A percentile compares a stretch with the other conserved stretches of the same genome.
phyloP scores from a whole-genome alignment of 2,329 filamentous ascomycete genomes.

The Pseudopyricularia javanii region DNA sequence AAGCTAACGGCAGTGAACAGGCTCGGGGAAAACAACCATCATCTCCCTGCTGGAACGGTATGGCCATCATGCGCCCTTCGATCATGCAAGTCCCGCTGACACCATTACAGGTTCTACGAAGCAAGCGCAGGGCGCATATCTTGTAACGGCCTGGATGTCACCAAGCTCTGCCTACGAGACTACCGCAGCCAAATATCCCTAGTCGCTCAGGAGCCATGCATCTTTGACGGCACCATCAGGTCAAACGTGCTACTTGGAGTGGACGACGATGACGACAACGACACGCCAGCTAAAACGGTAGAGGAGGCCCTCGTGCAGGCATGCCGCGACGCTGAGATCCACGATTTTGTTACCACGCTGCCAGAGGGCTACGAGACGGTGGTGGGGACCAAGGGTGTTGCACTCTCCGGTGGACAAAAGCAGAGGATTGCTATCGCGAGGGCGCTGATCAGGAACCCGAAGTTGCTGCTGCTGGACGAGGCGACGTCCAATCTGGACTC shows the following conservation, averaged over 20 bases:
- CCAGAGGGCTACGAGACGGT: slow-evolving; percentile 12
- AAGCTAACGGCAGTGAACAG: slow-evolving; percentile 2
- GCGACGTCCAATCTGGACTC: slow-evolving; percentile 8
- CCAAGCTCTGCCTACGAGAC: slow-evolving; percentile 32
- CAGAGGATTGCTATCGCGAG: slow-evolving; percentile 9
- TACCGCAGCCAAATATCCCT: slow-evolving; percentile 43
- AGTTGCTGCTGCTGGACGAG: slow-evolving; percentile 9
- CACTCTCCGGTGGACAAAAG: slow-evolving; percentile 9
- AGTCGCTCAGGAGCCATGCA: slow-evolving; percentile 45
- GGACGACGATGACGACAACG: slow-evolving; percentile 5
- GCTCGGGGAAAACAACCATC: slow-evolving; percentile 23
- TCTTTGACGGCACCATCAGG: slow-evolving; percentile 36
- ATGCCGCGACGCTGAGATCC: slow-evolving; percentile 15
- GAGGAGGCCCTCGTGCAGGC: slow-evolving; percentile 11
- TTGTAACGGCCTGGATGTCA: slow-evolving; percentile 44
- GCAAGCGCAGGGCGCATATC: slow-evolving; percentile 37
- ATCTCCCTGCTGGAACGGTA: slow-evolving; percentile 33
- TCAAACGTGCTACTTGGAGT: slow-evolving; percentile 19
- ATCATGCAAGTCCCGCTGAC: not conserved
- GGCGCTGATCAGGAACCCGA: slow-evolving; percentile 6
- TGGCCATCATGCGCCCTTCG: not conserved
- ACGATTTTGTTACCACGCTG: slow-evolving; percentile 15
- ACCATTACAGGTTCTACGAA: slow-evolving; percentile 12
- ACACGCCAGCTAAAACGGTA: not conserved
- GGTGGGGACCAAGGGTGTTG: slow-evolving; percentile 7